A percentile compares a stretch with the other conserved stretches of the same genome.
These are phyloP conservation scores for Erythrophleum ivorense DNA, from an alignment of 331 rosid species.

Conservation along the genomic window DNA sequence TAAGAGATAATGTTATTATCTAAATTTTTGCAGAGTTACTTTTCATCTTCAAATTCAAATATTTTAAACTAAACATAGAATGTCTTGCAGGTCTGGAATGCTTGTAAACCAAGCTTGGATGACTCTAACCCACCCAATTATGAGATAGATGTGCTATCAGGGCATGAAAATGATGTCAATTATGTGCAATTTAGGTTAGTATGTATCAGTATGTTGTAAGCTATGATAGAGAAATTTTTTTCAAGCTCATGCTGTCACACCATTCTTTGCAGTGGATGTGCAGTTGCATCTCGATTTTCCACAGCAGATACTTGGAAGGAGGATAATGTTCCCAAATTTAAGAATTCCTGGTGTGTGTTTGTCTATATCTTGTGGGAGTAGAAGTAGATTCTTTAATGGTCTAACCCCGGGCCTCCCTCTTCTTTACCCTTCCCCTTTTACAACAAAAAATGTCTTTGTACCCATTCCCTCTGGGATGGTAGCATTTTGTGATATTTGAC, in stretches of 20 bases:
- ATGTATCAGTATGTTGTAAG: conserved; percentile 28
- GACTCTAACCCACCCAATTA: conserved; percentile 79
- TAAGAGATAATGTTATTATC: conserved; percentile 13
- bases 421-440: conserved; percentile 16
- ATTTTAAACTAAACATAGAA: conserved; percentile 38
- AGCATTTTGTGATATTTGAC: conserved; percentile 29
- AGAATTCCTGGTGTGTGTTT: conserved; percentile 77
- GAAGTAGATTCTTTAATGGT: conserved; percentile 33
- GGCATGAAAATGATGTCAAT: conserved; percentile 99
- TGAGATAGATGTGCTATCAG: conserved; percentile 96
- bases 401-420: conserved; percentile 26
- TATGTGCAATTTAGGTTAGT: conserved; percentile 96
- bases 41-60: conserved; percentile 28
- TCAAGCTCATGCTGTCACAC: conserved; percentile 48
- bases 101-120: conserved; percentile 73
- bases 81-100: conserved; percentile 90
- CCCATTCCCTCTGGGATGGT: neutral
- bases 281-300: conserved; percentile 75
- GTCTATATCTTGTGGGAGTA: conserved; percentile 26
- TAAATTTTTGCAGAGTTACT: conserved; percentile 29
- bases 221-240: conserved; percentile 24
- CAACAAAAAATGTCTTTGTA: conserved; percentile 9
- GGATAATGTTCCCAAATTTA: conserved; percentile 89
- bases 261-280: conserved; percentile 87
- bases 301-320: conserved; percentile 76